phyloP scores from a whole-genome alignment of 2,329 filamentous ascomycete species.

The Paecilomyces fulvus region DNA sequence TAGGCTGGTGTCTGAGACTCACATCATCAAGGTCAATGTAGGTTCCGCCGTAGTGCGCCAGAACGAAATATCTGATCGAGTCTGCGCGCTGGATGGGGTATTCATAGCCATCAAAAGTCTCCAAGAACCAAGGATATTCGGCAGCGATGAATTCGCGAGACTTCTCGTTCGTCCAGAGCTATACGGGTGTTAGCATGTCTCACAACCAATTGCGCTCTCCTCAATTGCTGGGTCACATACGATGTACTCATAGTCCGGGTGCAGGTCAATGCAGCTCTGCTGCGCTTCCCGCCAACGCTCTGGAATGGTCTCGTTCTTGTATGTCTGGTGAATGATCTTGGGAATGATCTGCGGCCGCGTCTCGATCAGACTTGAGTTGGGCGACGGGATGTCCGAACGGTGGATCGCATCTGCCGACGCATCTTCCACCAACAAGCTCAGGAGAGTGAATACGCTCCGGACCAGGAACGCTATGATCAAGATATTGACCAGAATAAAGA shows the following conservation, averaged over 20 bases:
- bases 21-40: conserved; percentile 73
- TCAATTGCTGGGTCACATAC: conserved; percentile 31
- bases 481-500: conserved; percentile 59
- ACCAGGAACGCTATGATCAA: conserved; percentile 57
- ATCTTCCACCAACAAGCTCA: conserved; percentile 61
- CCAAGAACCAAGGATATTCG: conserved; percentile 70
- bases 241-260: conserved; percentile 67
- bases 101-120: conserved; percentile 64
- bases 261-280: conserved; percentile 57
- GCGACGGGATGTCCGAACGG: conserved; percentile 56
- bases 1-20: conserved; percentile 15
- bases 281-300: conserved; percentile 57
- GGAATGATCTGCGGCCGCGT: conserved; percentile 56
- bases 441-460: conserved; percentile 60
- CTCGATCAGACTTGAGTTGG: conserved; percentile 52
- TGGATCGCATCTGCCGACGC: conserved; percentile 59
- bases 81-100: conserved; percentile 73
- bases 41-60: conserved; percentile 68
- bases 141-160: conserved; percentile 62
- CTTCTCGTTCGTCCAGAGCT: conserved; percentile 69
- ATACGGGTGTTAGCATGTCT: conserved; percentile 13
- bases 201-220: background rate
- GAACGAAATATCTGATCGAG: conserved; percentile 69
- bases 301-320: conserved; percentile 62
- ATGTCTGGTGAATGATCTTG: conserved; percentile 72